phyloP scores from a whole-genome alignment of 768 basidiomycete species.

The Galerina marginata region DNA sequence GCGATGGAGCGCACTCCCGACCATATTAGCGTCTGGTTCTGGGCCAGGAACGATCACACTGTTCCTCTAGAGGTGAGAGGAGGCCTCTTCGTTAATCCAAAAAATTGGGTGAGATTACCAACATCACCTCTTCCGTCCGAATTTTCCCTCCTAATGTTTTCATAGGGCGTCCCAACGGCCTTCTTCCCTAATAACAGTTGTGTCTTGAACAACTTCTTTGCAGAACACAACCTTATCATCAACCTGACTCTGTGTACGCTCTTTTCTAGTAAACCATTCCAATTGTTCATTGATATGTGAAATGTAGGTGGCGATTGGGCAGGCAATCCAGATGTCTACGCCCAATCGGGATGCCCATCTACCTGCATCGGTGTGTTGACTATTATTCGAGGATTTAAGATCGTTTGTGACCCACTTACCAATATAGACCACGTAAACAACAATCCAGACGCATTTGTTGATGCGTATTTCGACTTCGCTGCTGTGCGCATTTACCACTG shows the following conservation, averaged over 20 bases:
- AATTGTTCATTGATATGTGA: neutral
- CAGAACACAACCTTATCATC: constrained; percentile 66
- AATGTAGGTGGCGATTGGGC: constrained; percentile 55
- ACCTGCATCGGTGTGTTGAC: constrained; percentile 59
- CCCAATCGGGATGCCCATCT: constrained; percentile 55
- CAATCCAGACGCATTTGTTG: constrained; percentile 63
- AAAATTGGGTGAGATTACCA: constrained; percentile 42
- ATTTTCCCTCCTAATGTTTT: neutral
- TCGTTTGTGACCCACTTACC: neutral
- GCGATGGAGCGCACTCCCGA: constrained; percentile 56
- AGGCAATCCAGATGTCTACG: constrained; percentile 45
- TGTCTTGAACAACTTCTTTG: constrained; percentile 62
- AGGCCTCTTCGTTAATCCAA: constrained; percentile 38
- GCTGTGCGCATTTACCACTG: constrained; percentile 49
- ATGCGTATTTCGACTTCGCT: constrained; percentile 74
- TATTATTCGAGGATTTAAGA: neutral
- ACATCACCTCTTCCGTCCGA: neutral
- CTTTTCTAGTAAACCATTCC: neutral
- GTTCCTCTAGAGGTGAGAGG: constrained; percentile 51
- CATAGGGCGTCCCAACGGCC: constrained; percentile 59
- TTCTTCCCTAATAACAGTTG: constrained; percentile 66
- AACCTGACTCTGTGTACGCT: constrained; percentile 52
- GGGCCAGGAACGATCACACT: constrained; percentile 48
- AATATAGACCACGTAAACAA: constrained; percentile 56
- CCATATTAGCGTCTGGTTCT: constrained; percentile 69